Base-by-base conservation (phyloP, 768 basidiomycete species). In the Mycena capillaripes region DNA sequence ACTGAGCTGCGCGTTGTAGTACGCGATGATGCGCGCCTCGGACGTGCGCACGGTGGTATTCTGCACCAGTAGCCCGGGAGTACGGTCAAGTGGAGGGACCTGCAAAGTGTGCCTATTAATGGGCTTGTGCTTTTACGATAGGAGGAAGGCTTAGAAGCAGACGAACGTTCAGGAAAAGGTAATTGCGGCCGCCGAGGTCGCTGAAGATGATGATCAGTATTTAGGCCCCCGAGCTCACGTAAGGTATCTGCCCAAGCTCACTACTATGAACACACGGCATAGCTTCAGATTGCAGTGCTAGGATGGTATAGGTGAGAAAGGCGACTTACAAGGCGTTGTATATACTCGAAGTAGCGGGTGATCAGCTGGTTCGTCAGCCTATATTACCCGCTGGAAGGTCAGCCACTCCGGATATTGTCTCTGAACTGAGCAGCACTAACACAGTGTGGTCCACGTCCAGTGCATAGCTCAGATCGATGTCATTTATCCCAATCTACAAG, bases 81-180 rank as follows among this genome's bases (percentile, higher is more conserved):
- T 70, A 70, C 70, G 80, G 77, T 74, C 81, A 79, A 63, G 55
- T 42, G 44, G 40, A 19, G 34, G 46, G 58, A 63, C 27, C 44
- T 52, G 57, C 23, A 27, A 50, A 29, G 23, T 32, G 14, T 50
- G 48, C 12, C 36, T 32, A 50, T 17, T 14, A 38, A 52, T 34
- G 9, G 11, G 38, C 78, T 11, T 67, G 42, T 80, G 27, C 17
- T 50, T 30, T 6, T 30, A 21, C 30, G 44, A 56, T 48, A 78
- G 61, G 86, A 85, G n/a, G 11, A 86, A 81, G 42, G 83, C 30
- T 79, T 56, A 86, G 72, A 30, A 81, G 73, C 5, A 85, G 84
- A 7, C 86, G 87, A 10, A 87, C 85, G 44, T 82, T 86, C 76
- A 87, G 76, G 77, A 87, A 86, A 14, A 87, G 72, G 78, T 87